Base-by-base conservation (phyloP, 176 grass and related monocot species). In the Oryza punctata region DNA sequence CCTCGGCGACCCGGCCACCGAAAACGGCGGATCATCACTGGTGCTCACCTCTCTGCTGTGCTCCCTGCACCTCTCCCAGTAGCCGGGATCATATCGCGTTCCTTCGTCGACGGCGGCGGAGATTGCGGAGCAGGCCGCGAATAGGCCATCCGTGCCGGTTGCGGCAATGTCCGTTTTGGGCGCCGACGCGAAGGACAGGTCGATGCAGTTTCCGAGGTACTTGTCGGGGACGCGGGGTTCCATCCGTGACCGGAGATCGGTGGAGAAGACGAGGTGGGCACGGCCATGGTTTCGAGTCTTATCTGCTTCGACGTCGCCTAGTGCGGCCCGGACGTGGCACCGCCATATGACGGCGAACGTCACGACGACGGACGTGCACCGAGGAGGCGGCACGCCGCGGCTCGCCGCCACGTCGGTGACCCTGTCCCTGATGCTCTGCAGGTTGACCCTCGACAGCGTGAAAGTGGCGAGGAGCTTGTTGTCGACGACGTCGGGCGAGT, bases 161-260 rank as follows among this genome's bases (percentile, higher is more conserved):
- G 57, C 29, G 3, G 44, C 12, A 10, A 87, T 24, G 3, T 84
- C 79, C 15, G 21, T 30, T 7, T 25, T 68, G 24, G 57, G 57
- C 2, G 12, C 43, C 18, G 44, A 30, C 6, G 10, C 40, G 13
- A 87, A 21, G 80, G 57, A 73, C 5, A 3, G 12, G n/a, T 63
- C 68, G 2, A 87, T 3, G 83, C 89, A 87, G 63, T 87, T 91
- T 27, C 89, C 84, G 61, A 87, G 83, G 47, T 87, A 91, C 66
- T 40, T 69, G 37, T 27, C 54, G 1, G 84, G 79, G 24, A 90
- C 16, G 9, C 78, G 75, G 3, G 88, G 84, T 14, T 46, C 25
- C 50, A 86, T 18, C 16, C 73, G 32, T 13, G 28, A 21, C 28
- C 84, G 50, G 50, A 57, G 82, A 35, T 86, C 88, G 4, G 57